These are phyloP conservation scores for Podospora fimiseda DNA, from an alignment of 495 filamentous ascomycete species.

Conservation along the genomic window DNA sequence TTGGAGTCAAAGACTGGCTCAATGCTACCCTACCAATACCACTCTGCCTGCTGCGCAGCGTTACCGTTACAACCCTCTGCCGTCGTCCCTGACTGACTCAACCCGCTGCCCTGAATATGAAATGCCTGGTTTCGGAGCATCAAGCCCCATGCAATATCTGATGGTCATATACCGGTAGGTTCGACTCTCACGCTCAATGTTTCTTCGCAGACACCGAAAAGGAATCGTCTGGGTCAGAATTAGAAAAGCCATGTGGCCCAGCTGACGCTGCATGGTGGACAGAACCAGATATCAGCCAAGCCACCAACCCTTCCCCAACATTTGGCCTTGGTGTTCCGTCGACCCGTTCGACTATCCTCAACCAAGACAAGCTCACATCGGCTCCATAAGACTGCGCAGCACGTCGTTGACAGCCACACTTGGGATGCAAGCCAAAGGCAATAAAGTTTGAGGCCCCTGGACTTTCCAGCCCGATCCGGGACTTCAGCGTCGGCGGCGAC, in stretches of 20 bases:
- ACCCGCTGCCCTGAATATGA: neutral
- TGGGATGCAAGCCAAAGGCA: no score
- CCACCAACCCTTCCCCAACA: neutral
- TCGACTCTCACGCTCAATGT: no score
- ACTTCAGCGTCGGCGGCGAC: neutral
- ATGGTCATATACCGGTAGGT: neutral
- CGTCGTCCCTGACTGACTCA: neutral
- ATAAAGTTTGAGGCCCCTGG: neutral
- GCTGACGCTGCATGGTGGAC: neutral
- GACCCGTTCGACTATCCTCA: neutral
- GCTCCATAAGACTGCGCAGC: neutral
- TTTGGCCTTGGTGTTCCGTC: neutral
- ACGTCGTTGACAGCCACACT: no score
- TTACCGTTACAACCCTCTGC: neutral
- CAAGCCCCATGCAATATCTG: neutral
- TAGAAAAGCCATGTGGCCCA: neutral
- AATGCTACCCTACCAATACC: neutral
- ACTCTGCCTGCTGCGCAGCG: neutral
- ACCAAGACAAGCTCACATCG: neutral
- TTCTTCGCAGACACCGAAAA: neutral
- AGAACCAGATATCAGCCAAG: no score
- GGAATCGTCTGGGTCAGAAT: neutral
- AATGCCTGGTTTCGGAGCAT: no score
- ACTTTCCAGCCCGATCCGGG: neutral
- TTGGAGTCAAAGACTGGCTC: neutral